Evolutionary conservation across 164 flowering plant genomes (phyloP).

Genomic region (Protea cynaroides): DNA sequence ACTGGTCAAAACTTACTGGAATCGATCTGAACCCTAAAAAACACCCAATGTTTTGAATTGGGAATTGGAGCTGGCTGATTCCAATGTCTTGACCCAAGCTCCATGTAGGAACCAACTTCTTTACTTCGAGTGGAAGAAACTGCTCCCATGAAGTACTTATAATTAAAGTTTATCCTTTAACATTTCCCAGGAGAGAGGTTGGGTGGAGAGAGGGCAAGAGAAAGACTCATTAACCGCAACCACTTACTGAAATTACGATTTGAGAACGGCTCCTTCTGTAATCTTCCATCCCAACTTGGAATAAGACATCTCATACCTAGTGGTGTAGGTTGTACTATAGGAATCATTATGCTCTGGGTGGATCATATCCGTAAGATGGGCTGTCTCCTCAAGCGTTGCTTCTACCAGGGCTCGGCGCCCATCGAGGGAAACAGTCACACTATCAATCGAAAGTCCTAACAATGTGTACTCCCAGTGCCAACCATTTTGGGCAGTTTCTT

Average conservation of each 20-base stretch:
- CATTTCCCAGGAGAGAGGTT: too few species aligned
- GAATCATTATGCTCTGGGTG: slow-evolving; percentile 82
- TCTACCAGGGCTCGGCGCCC: slow-evolving; percentile 84
- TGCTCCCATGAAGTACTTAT: too few species aligned
- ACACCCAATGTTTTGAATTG: too few species aligned
- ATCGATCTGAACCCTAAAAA: too few species aligned
- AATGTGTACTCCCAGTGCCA: slow-evolving; percentile 84
- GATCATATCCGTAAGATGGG: slow-evolving; percentile 47
- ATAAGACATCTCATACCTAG: slow-evolving; percentile 74
- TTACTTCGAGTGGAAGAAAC: too few species aligned
- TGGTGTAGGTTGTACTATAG: slow-evolving; percentile 67
- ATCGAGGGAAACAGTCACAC: slow-evolving; percentile 82
- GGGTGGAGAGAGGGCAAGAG: neutral
- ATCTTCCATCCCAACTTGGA: slow-evolving; percentile 81
- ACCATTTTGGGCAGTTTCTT: slow-evolving; percentile 69
- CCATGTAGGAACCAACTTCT: too few species aligned
- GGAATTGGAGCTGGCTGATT: too few species aligned
- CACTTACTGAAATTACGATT: slow-evolving; percentile 30
- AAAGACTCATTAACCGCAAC: neutral
- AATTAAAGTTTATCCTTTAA: too few species aligned
- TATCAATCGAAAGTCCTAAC: slow-evolving; percentile 61
- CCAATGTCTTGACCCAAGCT: too few species aligned
- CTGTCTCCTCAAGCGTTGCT: slow-evolving; percentile 86
- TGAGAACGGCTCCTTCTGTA: slow-evolving; percentile 82
- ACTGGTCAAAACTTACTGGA: too few species aligned